Base-by-base conservation (phyloP, 257 asterid genomes). In the Lycium ferocissimum region DNA sequence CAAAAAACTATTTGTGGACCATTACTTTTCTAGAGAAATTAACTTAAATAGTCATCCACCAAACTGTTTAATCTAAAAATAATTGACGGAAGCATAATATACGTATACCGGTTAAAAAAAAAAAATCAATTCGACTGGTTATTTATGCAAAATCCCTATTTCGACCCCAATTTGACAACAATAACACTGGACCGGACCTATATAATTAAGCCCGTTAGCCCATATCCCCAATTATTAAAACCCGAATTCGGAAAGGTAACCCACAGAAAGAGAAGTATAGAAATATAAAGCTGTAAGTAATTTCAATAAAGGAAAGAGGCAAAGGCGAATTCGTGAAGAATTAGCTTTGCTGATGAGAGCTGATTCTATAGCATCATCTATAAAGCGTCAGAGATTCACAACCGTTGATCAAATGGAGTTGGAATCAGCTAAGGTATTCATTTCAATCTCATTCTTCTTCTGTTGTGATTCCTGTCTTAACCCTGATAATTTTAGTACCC, bases 361-460 rank as follows among this genome's bases (percentile, higher is more conserved):
- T 84, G 98, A 93, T 91, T 94, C 92, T 58, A 87, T 26, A 26
- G 33, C 90, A 47, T 89, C 93, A 53, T 80, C 88, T 87, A 81
- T 81, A 78, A 97, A 97, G 88, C 95, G 96, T 18, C 89, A 91
- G 85, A 92, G 95, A 88, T 91, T 89, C 86, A 53, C 83, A 54
- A 86, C 92, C 47, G 86, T 89, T 81, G 84, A 92, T 76, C 83
- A 91, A 63, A 97, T 97, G 99, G 99, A 94, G 69, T 88, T 89
- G 54, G 93, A 93, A 86, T 90, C 92, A 2, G 97, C 94, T 17
- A 92, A 88, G 94, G 99, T 95, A 14, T 53, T 51, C 47, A n/a
- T 56, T 17, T 82, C 15, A 47, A 22, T 38, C 67, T 38, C 51
- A 3, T 13, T 0, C n/a, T 76, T 79, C 57, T 63, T 75, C 59